A percentile compares a stretch with the other conserved stretches of the same genome.
Evolutionary conservation across 305 asterid genomes (phyloP).

Genomic region (Solanum hybrid): DNA sequence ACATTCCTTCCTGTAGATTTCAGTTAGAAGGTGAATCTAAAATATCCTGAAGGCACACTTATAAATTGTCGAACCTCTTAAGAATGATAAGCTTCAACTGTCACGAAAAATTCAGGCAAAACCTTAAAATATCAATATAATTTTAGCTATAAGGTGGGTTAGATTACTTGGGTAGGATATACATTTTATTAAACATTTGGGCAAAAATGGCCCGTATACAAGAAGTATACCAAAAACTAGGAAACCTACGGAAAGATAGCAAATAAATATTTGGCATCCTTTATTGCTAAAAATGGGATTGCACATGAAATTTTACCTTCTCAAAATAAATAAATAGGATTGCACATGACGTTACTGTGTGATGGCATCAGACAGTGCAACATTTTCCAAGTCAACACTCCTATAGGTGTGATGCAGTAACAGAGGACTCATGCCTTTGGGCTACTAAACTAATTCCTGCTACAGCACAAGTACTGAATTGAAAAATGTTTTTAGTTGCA

Average conservation of each 20-base stretch:
- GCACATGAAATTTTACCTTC: neutral
- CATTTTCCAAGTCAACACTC: neutral
- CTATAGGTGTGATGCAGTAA: neutral
- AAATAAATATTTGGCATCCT: neutral
- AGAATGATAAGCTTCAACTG: neutral
- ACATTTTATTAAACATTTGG: neutral
- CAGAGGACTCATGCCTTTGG: neutral
- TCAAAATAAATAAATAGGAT: neutral
- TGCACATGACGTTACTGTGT: neutral
- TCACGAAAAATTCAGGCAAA: neutral
- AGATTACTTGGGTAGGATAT: neutral
- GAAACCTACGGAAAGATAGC: neutral
- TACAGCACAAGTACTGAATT: neutral
- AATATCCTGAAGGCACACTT: neutral
- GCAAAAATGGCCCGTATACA: neutral
- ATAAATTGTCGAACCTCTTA: neutral
- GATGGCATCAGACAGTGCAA: neutral
- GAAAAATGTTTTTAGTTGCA: neutral
- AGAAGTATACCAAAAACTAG: neutral
- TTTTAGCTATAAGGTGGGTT: neutral
- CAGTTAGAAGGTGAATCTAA: neutral
- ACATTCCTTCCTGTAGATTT: neutral
- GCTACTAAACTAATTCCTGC: neutral
- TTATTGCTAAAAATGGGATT: neutral
- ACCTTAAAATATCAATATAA: neutral